phyloP scores from a whole-genome alignment of 1,284 basidiomycete genomes.

The Malassezia equina region DNA sequence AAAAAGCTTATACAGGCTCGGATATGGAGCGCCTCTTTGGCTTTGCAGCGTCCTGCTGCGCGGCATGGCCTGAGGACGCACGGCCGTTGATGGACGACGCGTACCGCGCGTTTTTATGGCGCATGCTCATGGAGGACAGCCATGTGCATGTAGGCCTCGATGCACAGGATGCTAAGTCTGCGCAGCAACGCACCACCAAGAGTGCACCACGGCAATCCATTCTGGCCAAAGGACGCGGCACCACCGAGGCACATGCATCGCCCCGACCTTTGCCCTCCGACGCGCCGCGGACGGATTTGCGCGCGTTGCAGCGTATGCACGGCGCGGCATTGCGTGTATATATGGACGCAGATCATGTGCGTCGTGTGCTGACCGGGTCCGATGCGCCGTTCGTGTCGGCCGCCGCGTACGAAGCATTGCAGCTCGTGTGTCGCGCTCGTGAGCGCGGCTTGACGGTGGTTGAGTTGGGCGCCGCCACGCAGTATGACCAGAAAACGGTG shows the following conservation, averaged over 20 bases:
- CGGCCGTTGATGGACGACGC: conserved; percentile 60
- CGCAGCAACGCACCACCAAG: neutral
- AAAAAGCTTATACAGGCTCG: conserved; percentile 43
- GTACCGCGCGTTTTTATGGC: conserved; percentile 71
- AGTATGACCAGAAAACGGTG: conserved; percentile 77
- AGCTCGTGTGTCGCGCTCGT: conserved; percentile 68
- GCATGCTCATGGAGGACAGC: conserved; percentile 61
- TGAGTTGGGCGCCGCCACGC: conserved; percentile 64
- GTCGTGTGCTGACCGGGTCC: conserved; percentile 68
- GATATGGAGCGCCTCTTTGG: conserved; percentile 9
- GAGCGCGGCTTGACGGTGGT: conserved; percentile 67
- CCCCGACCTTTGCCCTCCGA: conserved; percentile 8
- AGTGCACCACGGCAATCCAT: conserved; percentile 2
- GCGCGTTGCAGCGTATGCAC: conserved; percentile 49
- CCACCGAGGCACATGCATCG: neutral
- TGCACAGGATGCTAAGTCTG: neutral
- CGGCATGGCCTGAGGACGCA: conserved; percentile 30
- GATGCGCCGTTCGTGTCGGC: conserved; percentile 68
- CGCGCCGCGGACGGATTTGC: conserved; percentile 35
- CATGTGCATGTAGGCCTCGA: conserved; percentile 58
- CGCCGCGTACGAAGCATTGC: conserved; percentile 74
- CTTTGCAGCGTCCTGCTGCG: conserved; percentile 18
- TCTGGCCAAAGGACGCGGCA: neutral
- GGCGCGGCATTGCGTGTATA: conserved; percentile 59
- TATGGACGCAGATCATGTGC: conserved; percentile 62